These are phyloP conservation scores for Stagonosporopsis cucurbitacearum DNA, from an alignment of 2,329 filamentous ascomycete species.

Conservation along the genomic window DNA sequence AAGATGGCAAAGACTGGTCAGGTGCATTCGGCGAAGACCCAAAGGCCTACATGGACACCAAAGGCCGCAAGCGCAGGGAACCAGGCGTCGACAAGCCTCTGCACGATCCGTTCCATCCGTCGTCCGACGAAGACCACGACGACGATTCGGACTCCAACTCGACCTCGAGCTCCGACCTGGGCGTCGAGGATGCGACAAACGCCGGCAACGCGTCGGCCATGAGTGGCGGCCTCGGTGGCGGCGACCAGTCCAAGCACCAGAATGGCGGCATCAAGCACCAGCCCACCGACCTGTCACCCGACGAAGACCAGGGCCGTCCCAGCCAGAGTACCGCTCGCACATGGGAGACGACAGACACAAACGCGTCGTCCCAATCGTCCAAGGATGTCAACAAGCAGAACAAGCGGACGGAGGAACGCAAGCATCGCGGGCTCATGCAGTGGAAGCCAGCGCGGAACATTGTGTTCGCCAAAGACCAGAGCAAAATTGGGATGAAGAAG, in stretches of 20 bases:
- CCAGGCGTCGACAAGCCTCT: conserved; percentile 60
- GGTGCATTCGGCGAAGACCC: conserved; percentile 85
- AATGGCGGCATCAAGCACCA: conserved; percentile 34
- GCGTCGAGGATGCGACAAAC: conserved; percentile 63
- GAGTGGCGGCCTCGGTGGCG: conserved; percentile 26
- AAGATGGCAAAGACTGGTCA: conserved; percentile 84
- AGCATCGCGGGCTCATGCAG: conserved; percentile 91
- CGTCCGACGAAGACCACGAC: conserved; percentile 51
- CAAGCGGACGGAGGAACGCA: conserved; percentile 75
- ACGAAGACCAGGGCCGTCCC: conserved; percentile 23
- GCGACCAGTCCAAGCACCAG: conserved; percentile 19
- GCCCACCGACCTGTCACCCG: conserved; percentile 40
- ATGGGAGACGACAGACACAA: conserved; percentile 29
- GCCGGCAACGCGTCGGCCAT: conserved; percentile 33
- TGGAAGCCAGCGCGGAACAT: conserved; percentile 89
- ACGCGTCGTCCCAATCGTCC: conserved; percentile 29
- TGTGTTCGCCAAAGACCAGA: conserved; percentile 87
- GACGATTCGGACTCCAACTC: conserved; percentile 48
- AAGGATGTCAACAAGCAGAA: conserved; percentile 72
- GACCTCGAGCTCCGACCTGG: conserved; percentile 59
- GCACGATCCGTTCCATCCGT: conserved; percentile 59
- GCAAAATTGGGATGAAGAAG: conserved; percentile 76
- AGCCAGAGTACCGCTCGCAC: conserved; percentile 41
- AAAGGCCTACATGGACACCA: conserved; percentile 61
- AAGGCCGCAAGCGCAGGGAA: conserved; percentile 62